Conservation (phyloP, 257 asterid genomes). For the Solanum sejunctum region DNA sequence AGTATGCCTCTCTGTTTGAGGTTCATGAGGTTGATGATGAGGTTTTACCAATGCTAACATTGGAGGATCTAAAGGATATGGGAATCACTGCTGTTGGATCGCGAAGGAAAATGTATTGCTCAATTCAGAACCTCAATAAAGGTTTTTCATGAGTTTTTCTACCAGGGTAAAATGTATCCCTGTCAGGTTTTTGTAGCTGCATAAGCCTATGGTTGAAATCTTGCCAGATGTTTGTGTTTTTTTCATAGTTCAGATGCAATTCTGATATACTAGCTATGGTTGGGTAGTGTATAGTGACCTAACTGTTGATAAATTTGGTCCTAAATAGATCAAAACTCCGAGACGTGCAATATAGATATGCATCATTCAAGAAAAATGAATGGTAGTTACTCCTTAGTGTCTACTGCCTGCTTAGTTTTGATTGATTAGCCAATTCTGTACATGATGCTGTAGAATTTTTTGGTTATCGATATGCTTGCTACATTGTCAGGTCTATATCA, state of each 20-base stretch:
- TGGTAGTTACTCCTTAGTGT: not conserved
- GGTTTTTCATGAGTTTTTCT: conserved; percentile 46
- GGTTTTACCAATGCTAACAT: conserved; percentile 63
- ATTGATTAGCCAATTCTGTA: not conserved
- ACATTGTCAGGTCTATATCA: not conserved
- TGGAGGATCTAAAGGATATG: conserved; percentile 95
- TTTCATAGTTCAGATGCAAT: not conserved
- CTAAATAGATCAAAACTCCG: not conserved
- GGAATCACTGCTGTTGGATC: conserved; percentile 85
- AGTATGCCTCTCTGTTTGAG: not conserved
- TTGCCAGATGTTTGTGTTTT: not conserved
- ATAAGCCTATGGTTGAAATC: not conserved
- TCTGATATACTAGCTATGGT: not conserved
- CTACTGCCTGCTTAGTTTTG: not conserved
- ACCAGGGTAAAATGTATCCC: not conserved
- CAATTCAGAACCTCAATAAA: conserved; percentile 56
- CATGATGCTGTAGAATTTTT: not conserved
- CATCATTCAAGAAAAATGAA: not conserved
- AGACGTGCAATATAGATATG: not conserved
- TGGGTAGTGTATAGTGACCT: not conserved
- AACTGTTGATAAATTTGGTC: not conserved
- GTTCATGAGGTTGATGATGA: conserved; percentile 68
- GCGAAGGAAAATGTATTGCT: conserved; percentile 65
- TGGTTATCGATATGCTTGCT: not conserved
- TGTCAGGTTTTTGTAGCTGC: not conserved